Base-by-base conservation (phyloP, 2,329 filamentous ascomycete genomes). In the Arthrobotrys musiformis region DNA sequence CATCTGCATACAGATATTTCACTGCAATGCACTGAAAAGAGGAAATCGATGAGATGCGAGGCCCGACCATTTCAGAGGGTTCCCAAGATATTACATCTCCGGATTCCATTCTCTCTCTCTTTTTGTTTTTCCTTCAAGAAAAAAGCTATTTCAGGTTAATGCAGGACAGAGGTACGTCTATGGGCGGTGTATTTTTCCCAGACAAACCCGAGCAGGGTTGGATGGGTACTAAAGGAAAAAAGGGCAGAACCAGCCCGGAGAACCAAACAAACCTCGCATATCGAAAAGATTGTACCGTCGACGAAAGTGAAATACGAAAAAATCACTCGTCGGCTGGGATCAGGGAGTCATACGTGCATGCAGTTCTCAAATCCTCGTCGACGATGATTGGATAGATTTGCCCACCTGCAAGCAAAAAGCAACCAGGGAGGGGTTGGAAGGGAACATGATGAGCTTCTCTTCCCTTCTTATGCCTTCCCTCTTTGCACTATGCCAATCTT, bases 281-380 rank as follows among this genome's bases (percentile, higher is more conserved):
- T 30, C 30, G 40, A 67, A n/a, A 35, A 52, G 28, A 66, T 66
- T 61, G 66, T 70, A 73, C 69, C 61, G 73, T 66, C 60, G 69
- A 75, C 62, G 64, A 62, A 60, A 46, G 63, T 63, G 61, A 77
- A 70, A 70, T 66, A 70, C 66, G 73, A 77, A 66, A 77, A 77
- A 77, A 77, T 77, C 73, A 77, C 73, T 77, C 73, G 73, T 77
- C 50, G 73, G 73, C 73, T 77, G 66, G 73, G 73, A 77, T 77
- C 73, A 77, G 73, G 72, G 73, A 77, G 73, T 77, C 73, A 77
- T 77, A 77, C 73, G 17, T 77, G 73, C 73, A 77, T 70, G 66
- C 64, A 77, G 58, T 77, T 70, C 48, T 76, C 72, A 64, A 76
- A 70, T 76, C 70, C 30, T 50, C 28, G 66, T 42, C 73, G 60